A percentile compares a stretch with the other conserved stretches of the same genome.
phyloP scores from a whole-genome alignment of 129 eudicot genomes.

The Dittrichia graveolens region DNA sequence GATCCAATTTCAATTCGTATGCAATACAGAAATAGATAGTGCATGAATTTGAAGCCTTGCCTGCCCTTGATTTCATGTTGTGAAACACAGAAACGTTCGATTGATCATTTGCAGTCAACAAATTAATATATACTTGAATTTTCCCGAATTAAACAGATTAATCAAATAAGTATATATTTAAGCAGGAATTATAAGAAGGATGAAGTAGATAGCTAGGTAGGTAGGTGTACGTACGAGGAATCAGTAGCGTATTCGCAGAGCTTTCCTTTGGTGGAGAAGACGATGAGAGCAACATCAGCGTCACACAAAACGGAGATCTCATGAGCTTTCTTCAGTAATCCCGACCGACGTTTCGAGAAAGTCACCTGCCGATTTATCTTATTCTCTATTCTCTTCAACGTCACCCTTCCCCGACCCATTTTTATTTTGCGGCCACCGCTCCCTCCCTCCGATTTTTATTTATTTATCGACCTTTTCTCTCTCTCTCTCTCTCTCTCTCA shows the following conservation, averaged over 20 bases:
- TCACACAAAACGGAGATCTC: conserved; percentile 93
- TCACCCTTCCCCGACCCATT: conserved; percentile 90
- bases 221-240: conserved; percentile 47
- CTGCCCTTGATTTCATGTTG: too few relatives aligned
- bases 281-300: conserved; percentile 73
- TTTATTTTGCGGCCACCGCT: neutral
- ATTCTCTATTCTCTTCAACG: conserved; percentile 91
- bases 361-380: conserved; percentile 85
- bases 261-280: conserved; percentile 84
- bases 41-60: too few relatives aligned
- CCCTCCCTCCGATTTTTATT: neutral
- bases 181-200: neutral
- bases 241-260: conserved; percentile 79
- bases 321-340: conserved; percentile 79
- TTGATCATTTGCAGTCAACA: too few relatives aligned
- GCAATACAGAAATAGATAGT: too few relatives aligned
- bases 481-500: conserved; percentile 13
- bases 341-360: conserved; percentile 73
- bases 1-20: too few relatives aligned
- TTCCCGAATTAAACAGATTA: too few relatives aligned
- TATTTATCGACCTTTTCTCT: neutral
- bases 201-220: neutral
- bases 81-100: too few relatives aligned
- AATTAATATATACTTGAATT: too few relatives aligned
- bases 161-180: too few relatives aligned